phyloP scores from a whole-genome alignment of 345 rosid genomes.

The Eucalyptus albens region DNA sequence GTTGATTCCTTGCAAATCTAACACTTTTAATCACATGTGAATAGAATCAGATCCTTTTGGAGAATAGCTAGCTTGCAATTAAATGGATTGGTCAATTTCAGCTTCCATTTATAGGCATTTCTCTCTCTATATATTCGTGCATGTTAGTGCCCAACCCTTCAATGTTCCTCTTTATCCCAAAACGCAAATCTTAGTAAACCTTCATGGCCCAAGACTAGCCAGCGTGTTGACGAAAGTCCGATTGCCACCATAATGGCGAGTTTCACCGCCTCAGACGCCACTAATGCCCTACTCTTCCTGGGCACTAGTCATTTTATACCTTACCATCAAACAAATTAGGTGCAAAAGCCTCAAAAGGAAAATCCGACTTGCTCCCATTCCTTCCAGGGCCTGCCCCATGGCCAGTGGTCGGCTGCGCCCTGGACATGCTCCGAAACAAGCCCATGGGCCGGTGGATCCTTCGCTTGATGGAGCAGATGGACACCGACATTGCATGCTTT shows the following conservation, averaged over 20 bases:
- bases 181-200: too few species aligned
- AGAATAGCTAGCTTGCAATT: background rate
- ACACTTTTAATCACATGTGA: background rate
- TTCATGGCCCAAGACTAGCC: background rate
- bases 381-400: background rate
- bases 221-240: background rate
- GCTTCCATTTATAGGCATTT: background rate
- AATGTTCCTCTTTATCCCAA: too few species aligned
- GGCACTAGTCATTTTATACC: background rate
- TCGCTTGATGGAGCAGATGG: background rate
- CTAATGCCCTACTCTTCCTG: background rate
- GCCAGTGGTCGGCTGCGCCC: background rate
- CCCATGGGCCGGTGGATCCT: background rate
- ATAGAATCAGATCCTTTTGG: background rate
- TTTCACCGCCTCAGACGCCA: background rate
- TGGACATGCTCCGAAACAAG: background rate
- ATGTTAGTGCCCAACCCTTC: too few species aligned
- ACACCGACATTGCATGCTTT: background rate
- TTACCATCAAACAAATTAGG: background rate
- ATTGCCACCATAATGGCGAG: background rate
- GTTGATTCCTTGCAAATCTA: background rate
- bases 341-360: background rate
- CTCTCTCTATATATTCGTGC: background rate
- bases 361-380: background rate
- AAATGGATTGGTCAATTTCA: background rate